These are phyloP conservation scores for Decorospora gaudefroyi DNA, from an alignment of 2,329 filamentous ascomycete genomes.

Conservation along the genomic window DNA sequence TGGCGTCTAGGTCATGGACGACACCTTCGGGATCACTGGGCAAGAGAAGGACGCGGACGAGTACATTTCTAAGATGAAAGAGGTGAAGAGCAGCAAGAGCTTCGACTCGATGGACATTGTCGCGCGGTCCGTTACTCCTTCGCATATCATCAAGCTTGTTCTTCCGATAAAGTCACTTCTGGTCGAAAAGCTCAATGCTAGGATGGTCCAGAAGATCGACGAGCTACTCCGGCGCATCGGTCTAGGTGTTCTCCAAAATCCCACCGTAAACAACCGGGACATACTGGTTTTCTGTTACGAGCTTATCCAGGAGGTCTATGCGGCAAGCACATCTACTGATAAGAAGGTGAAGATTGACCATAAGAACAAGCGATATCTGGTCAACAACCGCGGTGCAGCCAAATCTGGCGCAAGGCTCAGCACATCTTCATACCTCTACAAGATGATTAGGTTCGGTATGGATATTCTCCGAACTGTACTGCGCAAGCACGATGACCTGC, in stretches of 20 bases:
- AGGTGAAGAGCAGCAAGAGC: constrained; percentile 97
- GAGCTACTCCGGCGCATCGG: constrained; percentile 82
- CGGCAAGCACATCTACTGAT: constrained; percentile 57
- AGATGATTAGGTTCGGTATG: constrained; percentile 83
- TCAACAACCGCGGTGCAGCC: constrained; percentile 75
- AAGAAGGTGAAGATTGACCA: constrained; percentile 35
- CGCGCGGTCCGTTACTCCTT: constrained; percentile 78
- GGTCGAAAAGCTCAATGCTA: constrained; percentile 80
- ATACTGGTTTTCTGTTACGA: constrained; percentile 95
- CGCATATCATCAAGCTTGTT: constrained; percentile 73
- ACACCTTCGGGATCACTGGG: constrained; percentile 89
- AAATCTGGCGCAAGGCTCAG: constrained; percentile 72
- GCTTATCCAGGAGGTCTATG: constrained; percentile 84
- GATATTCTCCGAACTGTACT: constrained; percentile 85
- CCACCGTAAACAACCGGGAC: constrained; percentile 75
- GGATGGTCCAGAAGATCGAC: constrained; percentile 86
- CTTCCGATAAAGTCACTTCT: constrained; percentile 78
- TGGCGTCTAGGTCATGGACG: constrained; percentile 72
- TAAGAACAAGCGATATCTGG: constrained; percentile 71
- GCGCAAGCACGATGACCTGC: constrained; percentile 79
- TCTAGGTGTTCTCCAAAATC: constrained; percentile 80
- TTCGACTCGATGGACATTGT: constrained; percentile 96
- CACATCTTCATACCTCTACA: constrained; percentile 81
- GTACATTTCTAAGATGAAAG: constrained; percentile 93
- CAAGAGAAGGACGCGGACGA: constrained; percentile 97